phyloP scores from a whole-genome alignment of 2,329 filamentous ascomycete species.

The Aspergillus neoniger region DNA sequence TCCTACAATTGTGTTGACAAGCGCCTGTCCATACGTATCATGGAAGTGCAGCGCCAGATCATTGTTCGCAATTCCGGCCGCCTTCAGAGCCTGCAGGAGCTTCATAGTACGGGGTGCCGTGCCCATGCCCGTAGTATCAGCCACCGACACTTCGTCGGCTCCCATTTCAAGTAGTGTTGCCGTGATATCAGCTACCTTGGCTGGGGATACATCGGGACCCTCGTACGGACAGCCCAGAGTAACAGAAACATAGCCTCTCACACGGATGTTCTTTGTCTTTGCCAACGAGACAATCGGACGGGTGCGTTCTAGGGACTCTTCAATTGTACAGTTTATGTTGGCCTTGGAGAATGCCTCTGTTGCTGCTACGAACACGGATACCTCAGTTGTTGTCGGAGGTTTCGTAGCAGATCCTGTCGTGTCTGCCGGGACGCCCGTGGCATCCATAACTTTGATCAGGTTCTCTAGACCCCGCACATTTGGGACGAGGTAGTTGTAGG shows the following conservation, averaged over 20 bases:
- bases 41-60: conserved; percentile 68
- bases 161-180: conserved; percentile 65
- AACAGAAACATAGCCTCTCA: conserved; percentile 66
- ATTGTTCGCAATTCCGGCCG: conserved; percentile 60
- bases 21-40: conserved; percentile 66
- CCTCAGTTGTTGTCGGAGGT: conserved; percentile 49
- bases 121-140: conserved; percentile 69
- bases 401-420: conserved; percentile 30
- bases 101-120: conserved; percentile 62
- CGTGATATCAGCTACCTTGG: conserved; percentile 63
- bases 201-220: conserved; percentile 61
- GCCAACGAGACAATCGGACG: conserved; percentile 59
- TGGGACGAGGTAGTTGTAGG: conserved; percentile 67
- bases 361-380: conserved; percentile 66
- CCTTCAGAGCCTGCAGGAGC: conserved; percentile 59
- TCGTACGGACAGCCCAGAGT: conserved; percentile 68
- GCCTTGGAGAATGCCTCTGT: conserved; percentile 66
- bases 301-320: conserved; percentile 62
- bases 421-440: conserved; percentile 38
- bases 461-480: conserved; percentile 64
- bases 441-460: conserved; percentile 57
- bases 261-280: conserved; percentile 57
- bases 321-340: conserved; percentile 67
- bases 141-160: conserved; percentile 65
- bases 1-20: conserved; percentile 64